Evolutionary conservation across 768 basidiomycete species (phyloP).

Genomic region (Mycena haematopus): DNA sequence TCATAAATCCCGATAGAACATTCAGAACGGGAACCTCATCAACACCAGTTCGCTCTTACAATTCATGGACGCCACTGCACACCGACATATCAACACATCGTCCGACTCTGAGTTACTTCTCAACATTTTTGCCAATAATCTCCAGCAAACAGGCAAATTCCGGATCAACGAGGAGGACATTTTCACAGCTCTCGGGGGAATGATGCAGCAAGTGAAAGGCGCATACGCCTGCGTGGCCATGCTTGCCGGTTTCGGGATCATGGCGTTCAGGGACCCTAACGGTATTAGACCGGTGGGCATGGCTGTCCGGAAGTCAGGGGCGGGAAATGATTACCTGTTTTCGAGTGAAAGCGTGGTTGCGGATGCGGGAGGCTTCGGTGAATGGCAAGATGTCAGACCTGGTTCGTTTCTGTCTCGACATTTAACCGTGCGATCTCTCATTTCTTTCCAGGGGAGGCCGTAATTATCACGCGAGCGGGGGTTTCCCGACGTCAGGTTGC

Average conservation of each 20-base stretch:
- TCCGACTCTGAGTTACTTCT: slow-evolving; percentile 97
- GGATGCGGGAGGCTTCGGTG: slow-evolving; percentile 87
- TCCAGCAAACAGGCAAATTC: slow-evolving; percentile 98
- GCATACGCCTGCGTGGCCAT: slow-evolving; percentile 99
- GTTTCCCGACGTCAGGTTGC: slow-evolving; percentile 80
- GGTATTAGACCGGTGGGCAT: slow-evolving; percentile 95
- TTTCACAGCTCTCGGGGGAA: slow-evolving; percentile 88
- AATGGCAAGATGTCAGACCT: slow-evolving; percentile 94
- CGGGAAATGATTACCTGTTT: slow-evolving; percentile 85
- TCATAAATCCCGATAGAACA: slow-evolving; percentile 16
- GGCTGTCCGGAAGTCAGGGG: slow-evolving; percentile 65
- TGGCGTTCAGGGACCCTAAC: slow-evolving; percentile 97
- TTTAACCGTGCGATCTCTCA: slow-evolving; percentile 2
- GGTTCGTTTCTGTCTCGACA: slow-evolving; percentile 51
- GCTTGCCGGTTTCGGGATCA: slow-evolving; percentile 98
- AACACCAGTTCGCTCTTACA: slow-evolving; percentile 87
- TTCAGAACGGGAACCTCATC: slow-evolving; percentile 96
- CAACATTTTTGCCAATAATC: slow-evolving; percentile 96
- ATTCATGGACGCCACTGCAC: slow-evolving; percentile 94
- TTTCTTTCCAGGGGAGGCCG: slow-evolving; percentile 76
- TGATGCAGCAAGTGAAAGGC: slow-evolving; percentile 89
- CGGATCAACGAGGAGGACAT: slow-evolving; percentile 99
- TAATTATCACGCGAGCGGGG: slow-evolving; percentile 88
- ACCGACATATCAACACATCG: slow-evolving; percentile 98
- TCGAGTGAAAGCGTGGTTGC: slow-evolving; percentile 97